Evolutionary conservation across 805 yeast genomes (phyloP).

Genomic region (Kuraishia piskuri): DNA sequence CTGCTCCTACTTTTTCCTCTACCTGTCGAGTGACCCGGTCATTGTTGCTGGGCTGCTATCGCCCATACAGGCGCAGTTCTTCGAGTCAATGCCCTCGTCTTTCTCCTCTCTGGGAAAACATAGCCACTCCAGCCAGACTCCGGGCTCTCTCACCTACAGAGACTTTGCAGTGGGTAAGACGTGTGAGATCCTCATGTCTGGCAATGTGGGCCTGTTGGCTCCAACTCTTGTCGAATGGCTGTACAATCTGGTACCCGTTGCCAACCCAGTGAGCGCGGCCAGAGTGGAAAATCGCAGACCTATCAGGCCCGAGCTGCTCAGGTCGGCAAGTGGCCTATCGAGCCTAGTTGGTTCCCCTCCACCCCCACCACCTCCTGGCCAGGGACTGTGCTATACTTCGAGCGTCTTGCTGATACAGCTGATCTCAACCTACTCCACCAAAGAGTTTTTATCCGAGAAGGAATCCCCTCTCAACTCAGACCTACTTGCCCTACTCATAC

Average conservation of each 20-base stretch:
- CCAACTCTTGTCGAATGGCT: constrained; percentile 49
- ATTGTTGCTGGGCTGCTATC: constrained; percentile 31
- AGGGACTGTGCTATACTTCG: constrained; percentile 45
- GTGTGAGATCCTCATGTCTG: constrained; percentile 30
- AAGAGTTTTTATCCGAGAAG: constrained; percentile 26
- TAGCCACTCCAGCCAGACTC: constrained; percentile 16
- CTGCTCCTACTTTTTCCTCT: constrained; percentile 42
- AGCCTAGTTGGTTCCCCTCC: neutral
- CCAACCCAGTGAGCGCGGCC: constrained; percentile 6
- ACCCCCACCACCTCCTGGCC: constrained; percentile 1
- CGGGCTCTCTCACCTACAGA: constrained; percentile 38
- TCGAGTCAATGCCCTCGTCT: constrained; percentile 41
- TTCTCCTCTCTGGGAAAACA: constrained; percentile 25
- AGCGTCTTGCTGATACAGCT: constrained; percentile 36
- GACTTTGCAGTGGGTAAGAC: constrained; percentile 55
- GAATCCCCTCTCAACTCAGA: constrained; percentile 35
- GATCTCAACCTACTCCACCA: constrained; percentile 27
- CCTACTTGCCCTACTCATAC: constrained; percentile 46
- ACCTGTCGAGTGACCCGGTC: constrained; percentile 29
- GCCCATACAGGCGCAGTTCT: constrained; percentile 35
- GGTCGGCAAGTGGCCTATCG: neutral
- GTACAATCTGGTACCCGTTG: constrained; percentile 49
- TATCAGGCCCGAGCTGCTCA: neutral
- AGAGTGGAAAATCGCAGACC: neutral
- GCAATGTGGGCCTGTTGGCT: constrained; percentile 26